Conservation (phyloP, 2,329 filamentous ascomycete species). For the Triangularia verruculosa region DNA sequence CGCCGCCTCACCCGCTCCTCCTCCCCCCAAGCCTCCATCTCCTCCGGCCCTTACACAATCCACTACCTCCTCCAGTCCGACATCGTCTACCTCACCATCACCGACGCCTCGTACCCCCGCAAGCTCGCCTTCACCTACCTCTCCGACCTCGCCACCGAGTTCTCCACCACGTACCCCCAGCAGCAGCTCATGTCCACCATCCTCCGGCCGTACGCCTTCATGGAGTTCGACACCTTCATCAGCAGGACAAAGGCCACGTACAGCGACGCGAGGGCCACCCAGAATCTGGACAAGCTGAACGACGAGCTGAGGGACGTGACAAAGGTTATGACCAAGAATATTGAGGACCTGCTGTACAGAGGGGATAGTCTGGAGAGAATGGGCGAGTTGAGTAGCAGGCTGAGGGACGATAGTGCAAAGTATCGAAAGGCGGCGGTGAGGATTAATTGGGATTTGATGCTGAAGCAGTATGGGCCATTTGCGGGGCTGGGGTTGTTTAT, state of each 20-base stretch:
- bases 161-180: conserved; percentile 77
- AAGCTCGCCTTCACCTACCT: conserved; percentile 99
- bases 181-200: conserved; percentile 69
- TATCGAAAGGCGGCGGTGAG: conserved; percentile 88
- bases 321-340: conserved; percentile 99
- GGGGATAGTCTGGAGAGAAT: conserved; percentile 94
- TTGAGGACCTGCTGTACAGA: conserved; percentile 92
- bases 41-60: conserved; percentile 75
- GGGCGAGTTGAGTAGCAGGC: conserved; percentile 85
- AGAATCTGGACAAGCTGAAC: conserved; percentile 93
- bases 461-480: conserved; percentile 96
- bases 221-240: conserved; percentile 98
- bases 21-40: conserved; percentile 87
- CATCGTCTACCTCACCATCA: conserved; percentile 90
- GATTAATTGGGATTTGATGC: conserved; percentile 95
- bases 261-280: conserved; percentile 83
- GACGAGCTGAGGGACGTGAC: conserved; percentile 97
- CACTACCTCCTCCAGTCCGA: conserved; percentile 83
- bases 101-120: conserved; percentile 89
- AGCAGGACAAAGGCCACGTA: conserved; percentile 89
- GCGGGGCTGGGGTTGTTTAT: conserved; percentile 78
- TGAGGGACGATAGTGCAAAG: conserved; percentile 91
- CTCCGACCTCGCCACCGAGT: conserved; percentile 85
- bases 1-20: conserved; percentile 85
- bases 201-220: conserved; percentile 90